Evolutionary conservation across 2,329 filamentous ascomycete species (phyloP).

Genomic region (Neofusicoccum laricinum): DNA sequence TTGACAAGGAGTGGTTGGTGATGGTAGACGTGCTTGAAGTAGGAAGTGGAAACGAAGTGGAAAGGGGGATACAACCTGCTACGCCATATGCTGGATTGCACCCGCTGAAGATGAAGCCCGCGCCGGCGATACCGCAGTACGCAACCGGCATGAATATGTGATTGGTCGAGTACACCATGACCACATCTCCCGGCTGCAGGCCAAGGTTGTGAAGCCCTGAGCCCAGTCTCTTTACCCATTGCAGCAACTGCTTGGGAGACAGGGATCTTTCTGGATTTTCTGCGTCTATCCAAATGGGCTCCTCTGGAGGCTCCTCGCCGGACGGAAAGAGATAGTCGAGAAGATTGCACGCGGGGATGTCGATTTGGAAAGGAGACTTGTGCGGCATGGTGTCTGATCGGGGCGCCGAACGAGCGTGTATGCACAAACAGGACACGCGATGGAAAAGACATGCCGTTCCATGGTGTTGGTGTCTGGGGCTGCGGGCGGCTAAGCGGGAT

Average conservation of each 20-base stretch:
- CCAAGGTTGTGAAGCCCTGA: constrained; percentile 48
- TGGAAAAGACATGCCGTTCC: not conserved
- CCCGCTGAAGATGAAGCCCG: constrained; percentile 54
- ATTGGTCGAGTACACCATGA: constrained; percentile 55
- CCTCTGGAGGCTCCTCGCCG: constrained; percentile 35
- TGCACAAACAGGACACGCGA: not conserved
- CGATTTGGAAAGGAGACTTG: constrained; percentile 46
- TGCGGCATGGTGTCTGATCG: constrained; percentile 38
- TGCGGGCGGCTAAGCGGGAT: not conserved
- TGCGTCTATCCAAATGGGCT: constrained; percentile 55
- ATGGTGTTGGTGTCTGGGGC: not conserved
- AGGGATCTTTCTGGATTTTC: constrained; percentile 44
- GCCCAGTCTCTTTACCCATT: constrained; percentile 53
- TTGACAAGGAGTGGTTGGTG: too few relatives aligned
- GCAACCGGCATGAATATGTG: constrained; percentile 55
- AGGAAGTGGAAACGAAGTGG: too few relatives aligned
- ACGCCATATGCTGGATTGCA: constrained; percentile 55
- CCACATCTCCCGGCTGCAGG: constrained; percentile 49
- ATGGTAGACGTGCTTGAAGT: too few relatives aligned
- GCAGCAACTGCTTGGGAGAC: constrained; percentile 47
- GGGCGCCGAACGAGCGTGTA: not conserved
- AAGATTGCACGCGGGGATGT: constrained; percentile 47
- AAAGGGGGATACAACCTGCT: constrained; percentile 32
- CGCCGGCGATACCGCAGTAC: constrained; percentile 54
- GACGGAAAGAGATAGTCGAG: constrained; percentile 38